Evolutionary conservation across 2,329 filamentous ascomycete species (phyloP), one percentile per base, ranked within the genome.

Genomic region (Fusarium siculi): DNA sequence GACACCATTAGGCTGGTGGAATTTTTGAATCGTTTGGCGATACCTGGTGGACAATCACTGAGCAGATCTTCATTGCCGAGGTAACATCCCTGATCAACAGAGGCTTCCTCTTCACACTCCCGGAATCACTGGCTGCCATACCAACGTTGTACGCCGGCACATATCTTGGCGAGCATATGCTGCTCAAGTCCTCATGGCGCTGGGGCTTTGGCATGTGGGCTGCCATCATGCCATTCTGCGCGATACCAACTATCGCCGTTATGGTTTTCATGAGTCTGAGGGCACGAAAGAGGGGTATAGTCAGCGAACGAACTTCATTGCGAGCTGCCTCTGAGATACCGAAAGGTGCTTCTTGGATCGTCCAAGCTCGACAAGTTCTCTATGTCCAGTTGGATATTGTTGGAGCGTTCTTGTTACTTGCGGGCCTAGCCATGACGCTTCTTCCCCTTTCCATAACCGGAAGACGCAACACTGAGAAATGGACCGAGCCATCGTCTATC

Each of bases 201-300:
- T 61, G 66, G 60, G 68, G 68, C 4, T 71, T 70, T 4, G 68
- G 68, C 11, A 71, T 71, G 56, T 71, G 68, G 68, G 28, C 68
- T 14, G 64, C 68, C 2, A 39, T 71, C 9, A 49, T 70, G 7
- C 68, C 68, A 0, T 63, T 71, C 0, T 66, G 61, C 2, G 66
- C 61, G 2, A 16, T 71, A 1, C 61, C 68, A 2, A 66, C 61
- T 9, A 62, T 71, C 3, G 18, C 8, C 0, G 47, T 68, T 8
- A 70, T 68, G 63, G 36, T 70, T 16, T 68, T 30, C 14, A 63
- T 70, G 63, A 36, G 16, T 2, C 5, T 55, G 0, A 43, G 53
- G 5, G 66, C 66, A 4, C 66, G 62, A 14, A 52, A 44, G 8
- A 70, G 34, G 19, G 66, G 66, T 0, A 44, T 70, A 7, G 47